These are phyloP conservation scores for Orbilia javanica DNA, from an alignment of 2,329 filamentous ascomycete genomes.

Conservation along the genomic window DNA sequence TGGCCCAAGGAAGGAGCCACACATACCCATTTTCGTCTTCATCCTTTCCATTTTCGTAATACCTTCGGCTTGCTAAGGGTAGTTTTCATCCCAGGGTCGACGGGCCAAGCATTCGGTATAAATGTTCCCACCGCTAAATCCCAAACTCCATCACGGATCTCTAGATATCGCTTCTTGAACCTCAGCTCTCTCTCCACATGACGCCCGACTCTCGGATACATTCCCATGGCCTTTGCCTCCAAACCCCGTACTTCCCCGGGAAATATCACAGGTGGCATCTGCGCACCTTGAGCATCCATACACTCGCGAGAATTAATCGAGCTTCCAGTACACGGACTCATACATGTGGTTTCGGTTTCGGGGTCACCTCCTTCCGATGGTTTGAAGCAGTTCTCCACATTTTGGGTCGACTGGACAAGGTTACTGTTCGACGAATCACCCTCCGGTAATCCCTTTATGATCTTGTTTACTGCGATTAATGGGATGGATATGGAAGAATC, in stretches of 20 bases:
- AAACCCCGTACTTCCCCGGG: not conserved
- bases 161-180: conserved; percentile 35
- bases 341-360: conserved; percentile 25
- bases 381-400: conserved; percentile 32
- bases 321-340: conserved; percentile 37
- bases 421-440: conserved; percentile 15
- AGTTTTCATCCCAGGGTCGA: conserved; percentile 26
- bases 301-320: conserved; percentile 11
- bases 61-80: conserved; percentile 16
- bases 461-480: conserved; percentile 20
- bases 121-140: conserved; percentile 24
- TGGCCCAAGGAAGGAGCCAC: too few relatives aligned
- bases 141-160: conserved; percentile 48
- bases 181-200: conserved; percentile 15
- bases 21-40: not conserved
- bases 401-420: conserved; percentile 31
- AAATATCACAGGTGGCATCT: not conserved
- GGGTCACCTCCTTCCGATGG: conserved; percentile 9
- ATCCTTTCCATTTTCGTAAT: not conserved
- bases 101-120: conserved; percentile 49
- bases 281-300: not conserved
- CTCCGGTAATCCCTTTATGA: conserved; percentile 36
- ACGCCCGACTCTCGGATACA: not conserved
- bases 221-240: not conserved
- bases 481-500: conserved; percentile 30